Percentiles rank a stretch among this genome's conserved stretches.
Evolutionary conservation across 148 eudicot species (phyloP).

Genomic region (Amaranthus cruentus): DNA sequence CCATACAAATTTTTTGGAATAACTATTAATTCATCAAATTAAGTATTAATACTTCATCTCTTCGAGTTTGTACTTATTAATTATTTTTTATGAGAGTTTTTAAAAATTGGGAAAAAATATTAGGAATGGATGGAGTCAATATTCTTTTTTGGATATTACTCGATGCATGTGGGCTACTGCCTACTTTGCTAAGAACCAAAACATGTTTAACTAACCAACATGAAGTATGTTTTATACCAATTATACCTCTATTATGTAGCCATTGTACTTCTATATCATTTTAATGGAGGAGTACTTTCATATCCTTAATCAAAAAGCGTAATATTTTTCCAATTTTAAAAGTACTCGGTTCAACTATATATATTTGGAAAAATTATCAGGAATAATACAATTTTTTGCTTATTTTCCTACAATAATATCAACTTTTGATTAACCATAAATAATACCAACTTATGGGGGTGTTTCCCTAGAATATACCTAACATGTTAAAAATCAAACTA

Average conservation of each 20-base stretch:
- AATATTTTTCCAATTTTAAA: no score
- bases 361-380: no score
- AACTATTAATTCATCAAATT: background rate
- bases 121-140: background rate
- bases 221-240: background rate
- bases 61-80: background rate
- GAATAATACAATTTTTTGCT: no score
- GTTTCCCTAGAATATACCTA: no score
- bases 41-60: background rate
- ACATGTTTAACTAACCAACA: background rate
- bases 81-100: background rate
- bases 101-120: no score
- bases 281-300: no score
- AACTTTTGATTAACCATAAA: background rate
- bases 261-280: background rate
- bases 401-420: no score
- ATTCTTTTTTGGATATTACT: background rate
- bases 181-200: constrained; percentile 7
- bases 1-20: background rate
- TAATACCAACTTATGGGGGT: background rate
- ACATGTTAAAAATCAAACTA: no score
- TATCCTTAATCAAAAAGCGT: no score
- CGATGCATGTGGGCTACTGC: background rate
- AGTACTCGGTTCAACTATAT: no score
- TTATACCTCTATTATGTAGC: background rate